Conservation (phyloP, 1,139 yeast genomes). For the Martiniozyma asiatica region DNA sequence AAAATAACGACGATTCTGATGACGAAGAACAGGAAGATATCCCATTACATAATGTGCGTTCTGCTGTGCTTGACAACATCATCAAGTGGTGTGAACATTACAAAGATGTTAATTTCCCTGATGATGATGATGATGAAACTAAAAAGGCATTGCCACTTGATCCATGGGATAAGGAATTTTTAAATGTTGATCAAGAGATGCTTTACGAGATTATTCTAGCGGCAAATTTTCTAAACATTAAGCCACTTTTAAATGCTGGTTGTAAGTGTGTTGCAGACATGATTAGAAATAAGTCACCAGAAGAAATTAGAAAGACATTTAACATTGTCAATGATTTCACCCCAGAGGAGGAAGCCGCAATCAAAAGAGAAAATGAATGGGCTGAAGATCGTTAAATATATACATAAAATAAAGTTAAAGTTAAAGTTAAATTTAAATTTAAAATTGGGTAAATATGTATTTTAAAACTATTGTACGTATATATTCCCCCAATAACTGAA, state of each 20-base stretch:
- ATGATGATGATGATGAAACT: conserved; percentile 63
- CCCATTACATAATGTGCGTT: conserved; percentile 85
- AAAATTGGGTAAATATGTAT: no score
- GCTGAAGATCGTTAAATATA: conserved; percentile 77
- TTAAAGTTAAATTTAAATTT: no score
- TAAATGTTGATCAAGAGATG: conserved; percentile 97
- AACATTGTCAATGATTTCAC: conserved; percentile 94
- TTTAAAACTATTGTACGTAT: no score
- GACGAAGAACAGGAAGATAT: conserved; percentile 61
- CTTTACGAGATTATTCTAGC: conserved; percentile 91
- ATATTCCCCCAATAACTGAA: no score
- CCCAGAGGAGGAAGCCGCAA: conserved; percentile 97
- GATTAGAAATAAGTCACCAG: conserved; percentile 43
- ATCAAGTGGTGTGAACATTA: conserved; percentile 98
- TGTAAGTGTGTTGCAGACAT: conserved; percentile 5
- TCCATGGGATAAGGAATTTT: conserved; percentile 94
- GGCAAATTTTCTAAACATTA: conserved; percentile 89
- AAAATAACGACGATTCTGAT: conserved; percentile 37
- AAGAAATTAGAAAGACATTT: conserved; percentile 93
- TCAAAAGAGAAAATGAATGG: conserved; percentile 97
- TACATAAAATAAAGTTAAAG: neutral
- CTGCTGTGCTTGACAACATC: conserved; percentile 79
- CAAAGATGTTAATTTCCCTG: conserved; percentile 70
- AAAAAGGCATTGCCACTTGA: conserved; percentile 73
- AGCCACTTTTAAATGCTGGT: conserved; percentile 57